Evolutionary conservation across 805 yeast species (phyloP).

Genomic region (Zygotorulaspora sp.): DNA sequence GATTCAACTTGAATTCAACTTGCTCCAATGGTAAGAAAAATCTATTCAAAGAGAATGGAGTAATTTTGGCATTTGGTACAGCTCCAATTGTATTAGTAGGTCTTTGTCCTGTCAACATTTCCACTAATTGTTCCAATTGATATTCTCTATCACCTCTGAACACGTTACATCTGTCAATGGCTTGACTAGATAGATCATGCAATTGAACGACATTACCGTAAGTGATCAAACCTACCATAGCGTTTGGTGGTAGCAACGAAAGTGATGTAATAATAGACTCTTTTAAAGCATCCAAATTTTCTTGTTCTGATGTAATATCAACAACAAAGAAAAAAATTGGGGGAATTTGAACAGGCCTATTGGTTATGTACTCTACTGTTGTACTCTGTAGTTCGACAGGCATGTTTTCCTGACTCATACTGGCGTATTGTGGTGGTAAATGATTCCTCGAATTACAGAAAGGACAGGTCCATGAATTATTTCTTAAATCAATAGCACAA

Average conservation of each 20-base stretch:
- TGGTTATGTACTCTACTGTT: conserved; percentile 80
- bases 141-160: conserved; percentile 90
- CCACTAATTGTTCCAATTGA: conserved; percentile 48
- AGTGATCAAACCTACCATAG: conserved; percentile 81
- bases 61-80: conserved; percentile 33
- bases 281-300: conserved; percentile 76
- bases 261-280: conserved; percentile 73
- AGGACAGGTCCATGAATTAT: conserved; percentile 81
- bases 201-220: conserved; percentile 84
- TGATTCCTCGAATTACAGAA: conserved; percentile 74
- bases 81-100: conserved; percentile 35
- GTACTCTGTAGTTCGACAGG: conserved; percentile 77
- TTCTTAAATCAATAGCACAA: conserved; percentile 70
- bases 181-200: conserved; percentile 70
- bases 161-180: conserved; percentile 68
- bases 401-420: conserved; percentile 65
- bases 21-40: conserved; percentile 70
- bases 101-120: conserved; percentile 57
- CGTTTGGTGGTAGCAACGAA: conserved; percentile 81
- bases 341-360: conserved; percentile 75
- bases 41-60: conserved; percentile 48
- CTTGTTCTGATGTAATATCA: conserved; percentile 86
- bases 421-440: conserved; percentile 77
- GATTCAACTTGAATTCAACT: conserved; percentile 79
- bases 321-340: conserved; percentile 83